Base-by-base conservation (phyloP, 2,329 filamentous ascomycete species). In the Boeremia exigua region DNA sequence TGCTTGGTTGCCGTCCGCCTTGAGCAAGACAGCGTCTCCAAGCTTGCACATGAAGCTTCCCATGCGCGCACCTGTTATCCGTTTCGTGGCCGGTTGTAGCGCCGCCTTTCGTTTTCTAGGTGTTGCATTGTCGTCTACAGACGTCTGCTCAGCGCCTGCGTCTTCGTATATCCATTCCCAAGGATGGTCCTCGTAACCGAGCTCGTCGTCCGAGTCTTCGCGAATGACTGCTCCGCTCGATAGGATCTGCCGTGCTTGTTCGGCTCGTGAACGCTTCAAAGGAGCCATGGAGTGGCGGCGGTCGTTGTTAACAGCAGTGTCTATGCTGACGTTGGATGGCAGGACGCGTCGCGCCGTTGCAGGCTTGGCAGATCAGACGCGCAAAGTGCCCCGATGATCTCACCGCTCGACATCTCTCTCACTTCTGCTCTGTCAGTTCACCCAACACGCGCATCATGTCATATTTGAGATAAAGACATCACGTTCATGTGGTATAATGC, bases 141-240 rank as follows among this genome's bases (percentile, higher is more conserved):
- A 61, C 28, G 61, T 49, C 34, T 65, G 56, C 33, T 65, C 61
- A 38, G 62, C 56, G 53, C 58, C 37, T 44, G 56, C 60, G 15
- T 69, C 63, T 32, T 73, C 71, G 75, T 94, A 92, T 25, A 82
- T 77, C 79, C 80, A 82, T 68, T 82, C 76, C 80, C 80, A 82
- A 6, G 79, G 79, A 56, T 75, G 75, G 64, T 82, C 80, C 58
- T 81, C 80, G 48, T 76, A 72, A 46, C 79, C 80, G 25, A 96
- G 84, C 74, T 96, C 94, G 75, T 96, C 92, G 73, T 96, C 92
- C 0, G 91, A 96, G 72, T 96, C 89, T 58, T 95, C 90, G 66
- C 89, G 83, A 6, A 80, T 77, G 10, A 92, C 81, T 28, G 88
- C 88, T 40, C 86, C 85, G 62, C 75, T 86, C 57, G 77, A 82